phyloP scores from a whole-genome alignment of 495 filamentous ascomycete species.

The Hypoxylon lienhwacheense region DNA sequence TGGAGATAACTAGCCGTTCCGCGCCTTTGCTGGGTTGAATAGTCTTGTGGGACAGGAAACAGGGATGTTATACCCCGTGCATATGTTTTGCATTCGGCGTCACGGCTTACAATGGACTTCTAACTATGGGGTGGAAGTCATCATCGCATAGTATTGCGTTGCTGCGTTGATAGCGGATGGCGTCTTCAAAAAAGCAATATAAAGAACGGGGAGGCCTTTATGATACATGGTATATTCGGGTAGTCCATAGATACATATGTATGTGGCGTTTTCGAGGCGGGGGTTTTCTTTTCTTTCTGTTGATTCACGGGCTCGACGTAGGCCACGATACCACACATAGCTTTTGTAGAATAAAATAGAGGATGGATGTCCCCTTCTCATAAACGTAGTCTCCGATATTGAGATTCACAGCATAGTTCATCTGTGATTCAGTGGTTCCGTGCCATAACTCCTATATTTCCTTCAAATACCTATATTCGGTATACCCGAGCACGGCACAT shows the following conservation, averaged over 20 bases:
- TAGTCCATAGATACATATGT: slow-evolving; percentile 29
- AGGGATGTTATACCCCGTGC: slow-evolving; percentile 38
- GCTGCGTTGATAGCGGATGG: slow-evolving; percentile 1
- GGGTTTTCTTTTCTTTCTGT: no score
- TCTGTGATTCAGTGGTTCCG: no score
- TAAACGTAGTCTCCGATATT: background rate
- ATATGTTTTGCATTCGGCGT: slow-evolving; percentile 40
- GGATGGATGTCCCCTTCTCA: slow-evolving; percentile 4
- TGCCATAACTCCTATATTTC: background rate
- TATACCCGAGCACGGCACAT: background rate
- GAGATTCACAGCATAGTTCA: background rate
- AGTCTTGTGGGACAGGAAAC: slow-evolving; percentile 28
- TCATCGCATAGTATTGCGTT: background rate
- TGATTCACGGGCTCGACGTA: slow-evolving; percentile 18
- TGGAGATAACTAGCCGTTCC: background rate
- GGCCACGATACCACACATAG: slow-evolving; percentile 33
- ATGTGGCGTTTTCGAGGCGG: slow-evolving; percentile 27
- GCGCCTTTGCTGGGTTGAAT: slow-evolving; percentile 22
- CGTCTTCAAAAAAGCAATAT: slow-evolving; percentile 14
- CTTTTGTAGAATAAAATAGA: slow-evolving; percentile 3
- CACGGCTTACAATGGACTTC: slow-evolving; percentile 26
- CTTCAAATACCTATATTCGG: background rate
- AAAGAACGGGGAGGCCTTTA: slow-evolving; percentile 16
- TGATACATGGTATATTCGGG: slow-evolving; percentile 18
- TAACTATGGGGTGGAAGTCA: slow-evolving; percentile 4